phyloP scores from a whole-genome alignment of 2,329 filamentous ascomycete species.

The Pseudocercospora crystallina region DNA sequence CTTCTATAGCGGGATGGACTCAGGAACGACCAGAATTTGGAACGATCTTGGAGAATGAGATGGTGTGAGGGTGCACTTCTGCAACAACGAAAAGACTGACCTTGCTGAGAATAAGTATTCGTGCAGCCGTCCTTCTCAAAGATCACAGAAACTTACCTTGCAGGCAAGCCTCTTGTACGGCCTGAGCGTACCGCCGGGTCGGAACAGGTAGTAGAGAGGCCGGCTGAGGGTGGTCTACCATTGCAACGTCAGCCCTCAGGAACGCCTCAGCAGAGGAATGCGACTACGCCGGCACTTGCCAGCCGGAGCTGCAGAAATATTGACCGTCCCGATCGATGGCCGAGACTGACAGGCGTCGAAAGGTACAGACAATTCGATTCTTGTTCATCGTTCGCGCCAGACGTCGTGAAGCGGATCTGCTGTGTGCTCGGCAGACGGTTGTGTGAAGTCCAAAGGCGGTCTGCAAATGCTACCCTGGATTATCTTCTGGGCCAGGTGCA shows the following conservation, averaged over 20 bases:
- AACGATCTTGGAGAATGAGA: conserved; percentile 19
- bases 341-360: conserved; percentile 12
- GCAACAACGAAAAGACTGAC: conserved; percentile 17
- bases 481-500: conserved; percentile 19
- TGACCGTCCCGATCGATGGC: conserved; percentile 8
- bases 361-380: conserved; percentile 15
- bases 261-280: conserved; percentile 34
- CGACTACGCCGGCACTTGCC: conserved; percentile 23
- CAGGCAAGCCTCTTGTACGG: conserved; percentile 26
- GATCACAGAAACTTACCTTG: conserved; percentile 23
- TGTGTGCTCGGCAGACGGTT: conserved; percentile 8
- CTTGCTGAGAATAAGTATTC: conserved; percentile 34
- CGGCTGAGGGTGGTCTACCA: conserved; percentile 19
- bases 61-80: conserved; percentile 24
- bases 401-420: conserved; percentile 1
- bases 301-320: conserved; percentile 1
- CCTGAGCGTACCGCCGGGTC: conserved; percentile 22
- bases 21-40: conserved; percentile 16
- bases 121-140: conserved; percentile 21
- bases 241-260: conserved; percentile 25
- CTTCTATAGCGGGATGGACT: conserved; percentile 15
- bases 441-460: conserved; percentile 23
- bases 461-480: conserved; percentile 26
- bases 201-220: conserved; percentile 22
- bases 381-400: conserved; percentile 10